Conservation (phyloP, 73 alveolate species). For the Tetrahymena thermophila region DNA sequence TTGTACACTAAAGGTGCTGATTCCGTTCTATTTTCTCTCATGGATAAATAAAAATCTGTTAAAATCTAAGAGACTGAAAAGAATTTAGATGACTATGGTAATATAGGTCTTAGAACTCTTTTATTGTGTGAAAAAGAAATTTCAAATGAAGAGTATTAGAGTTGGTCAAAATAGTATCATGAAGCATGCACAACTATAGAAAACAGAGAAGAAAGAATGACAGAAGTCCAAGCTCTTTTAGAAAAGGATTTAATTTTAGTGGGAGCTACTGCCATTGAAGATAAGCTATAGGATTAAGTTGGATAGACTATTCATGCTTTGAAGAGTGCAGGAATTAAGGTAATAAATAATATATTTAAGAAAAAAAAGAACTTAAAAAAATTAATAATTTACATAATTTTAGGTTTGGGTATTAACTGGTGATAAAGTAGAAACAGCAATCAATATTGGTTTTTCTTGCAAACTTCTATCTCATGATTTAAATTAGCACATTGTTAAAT, state of each 20-base stretch:
- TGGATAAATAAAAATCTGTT: conserved; percentile 17
- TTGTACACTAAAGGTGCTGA: conserved; percentile 93
- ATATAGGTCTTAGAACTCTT: conserved; percentile 90
- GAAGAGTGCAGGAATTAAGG: conserved; percentile 85
- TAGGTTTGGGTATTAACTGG: conserved; percentile 77
- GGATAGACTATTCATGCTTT: conserved; percentile 62
- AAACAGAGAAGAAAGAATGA: conserved; percentile 70
- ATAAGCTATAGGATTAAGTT: conserved; percentile 89
- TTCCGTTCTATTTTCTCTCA: conserved; percentile 60
- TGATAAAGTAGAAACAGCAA: conserved; percentile 87
- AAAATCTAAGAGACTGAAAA: conserved; percentile 36
- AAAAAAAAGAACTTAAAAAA: conserved; percentile 32
- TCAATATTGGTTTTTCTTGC: conserved; percentile 75
- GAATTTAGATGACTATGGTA: conserved; percentile 73
- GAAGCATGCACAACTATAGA: conserved; percentile 63
- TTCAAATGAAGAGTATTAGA: conserved; percentile 66
- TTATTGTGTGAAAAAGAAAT: conserved; percentile 80
- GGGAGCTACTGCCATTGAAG: conserved; percentile 97
- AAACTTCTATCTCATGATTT: conserved; percentile 57
- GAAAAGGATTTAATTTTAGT: conserved; percentile 72
- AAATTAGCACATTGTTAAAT: conserved; percentile 35
- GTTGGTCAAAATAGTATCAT: conserved; percentile 65
- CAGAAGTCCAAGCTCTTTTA: conserved; percentile 59
- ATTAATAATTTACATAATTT: conserved; percentile 13
- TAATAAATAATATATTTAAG: conserved; percentile 29